A percentile compares a stretch with the other conserved stretches of the same genome.
Evolutionary conservation across 2,329 filamentous ascomycete species (phyloP).

Genomic region (Pseudogymnoascus sp.): DNA sequence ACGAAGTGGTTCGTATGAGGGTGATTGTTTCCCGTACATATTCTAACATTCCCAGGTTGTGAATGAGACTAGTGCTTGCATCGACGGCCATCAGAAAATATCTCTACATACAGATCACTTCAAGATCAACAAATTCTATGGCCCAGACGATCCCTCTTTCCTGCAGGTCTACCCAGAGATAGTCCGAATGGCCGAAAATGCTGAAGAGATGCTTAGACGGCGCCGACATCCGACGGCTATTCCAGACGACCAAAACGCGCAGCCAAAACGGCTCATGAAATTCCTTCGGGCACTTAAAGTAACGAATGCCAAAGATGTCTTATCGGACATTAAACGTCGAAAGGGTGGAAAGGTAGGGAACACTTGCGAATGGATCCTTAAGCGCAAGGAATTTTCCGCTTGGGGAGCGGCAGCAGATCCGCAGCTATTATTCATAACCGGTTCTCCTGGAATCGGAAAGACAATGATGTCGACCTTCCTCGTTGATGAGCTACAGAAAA

Average conservation of each 20-base stretch:
- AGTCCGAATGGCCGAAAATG: neutral
- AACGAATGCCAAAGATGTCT: neutral
- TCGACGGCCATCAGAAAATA: neutral
- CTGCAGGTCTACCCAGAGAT: neutral
- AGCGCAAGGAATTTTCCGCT: neutral
- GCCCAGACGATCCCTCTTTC: neutral
- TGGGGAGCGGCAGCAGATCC: neutral
- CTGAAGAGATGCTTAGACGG: neutral
- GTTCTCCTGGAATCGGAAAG: conserved; percentile 11
- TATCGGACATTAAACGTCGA: neutral
- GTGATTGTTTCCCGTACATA: neutral
- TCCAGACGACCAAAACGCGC: neutral
- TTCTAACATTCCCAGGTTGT: neutral
- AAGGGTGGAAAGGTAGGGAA: neutral
- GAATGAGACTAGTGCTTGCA: neutral
- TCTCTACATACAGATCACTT: neutral
- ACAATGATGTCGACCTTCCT: conserved; percentile 8
- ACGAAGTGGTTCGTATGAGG: neutral
- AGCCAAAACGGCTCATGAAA: neutral
- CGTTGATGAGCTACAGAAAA: neutral
- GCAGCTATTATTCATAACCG: neutral
- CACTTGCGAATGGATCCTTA: neutral
- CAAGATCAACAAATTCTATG: neutral
- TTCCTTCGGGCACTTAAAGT: neutral
- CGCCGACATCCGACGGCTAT: neutral